These are phyloP conservation scores for Pseudogymnoascus sp. DNA, from an alignment of 2,329 filamentous ascomycete genomes.

Conservation along the genomic window DNA sequence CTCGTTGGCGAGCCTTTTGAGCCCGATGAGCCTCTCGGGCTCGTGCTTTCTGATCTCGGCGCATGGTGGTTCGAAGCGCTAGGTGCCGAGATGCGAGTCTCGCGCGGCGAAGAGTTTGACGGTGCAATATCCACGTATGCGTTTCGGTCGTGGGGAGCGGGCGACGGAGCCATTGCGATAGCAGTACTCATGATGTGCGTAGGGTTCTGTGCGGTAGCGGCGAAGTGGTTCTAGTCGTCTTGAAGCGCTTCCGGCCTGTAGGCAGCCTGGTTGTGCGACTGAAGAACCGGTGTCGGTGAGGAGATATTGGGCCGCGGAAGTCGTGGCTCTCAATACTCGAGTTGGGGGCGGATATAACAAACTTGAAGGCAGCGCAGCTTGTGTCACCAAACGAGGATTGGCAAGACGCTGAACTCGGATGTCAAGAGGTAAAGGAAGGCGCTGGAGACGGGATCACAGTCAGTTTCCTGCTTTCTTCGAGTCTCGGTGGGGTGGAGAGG, in stretches of 20 bases:
- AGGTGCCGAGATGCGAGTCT: constrained; percentile 27
- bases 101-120: constrained; percentile 21
- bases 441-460: neutral
- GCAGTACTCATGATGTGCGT: constrained; percentile 54
- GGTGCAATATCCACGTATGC: constrained; percentile 45
- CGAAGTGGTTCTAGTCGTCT: neutral
- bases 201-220: constrained; percentile 4
- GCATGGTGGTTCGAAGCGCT: constrained; percentile 37
- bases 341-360: neutral
- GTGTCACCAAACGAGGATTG: neutral
- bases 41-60: constrained; percentile 47
- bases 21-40: constrained; percentile 40
- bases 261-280: neutral
- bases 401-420: neutral
- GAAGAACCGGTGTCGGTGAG: neutral
- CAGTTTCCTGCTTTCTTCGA: neutral
- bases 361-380: neutral
- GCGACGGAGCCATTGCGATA: constrained; percentile 62
- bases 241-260: neutral
- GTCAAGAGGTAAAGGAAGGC: neutral
- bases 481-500: neutral
- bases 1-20: constrained; percentile 52
- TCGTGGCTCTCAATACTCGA: neutral
- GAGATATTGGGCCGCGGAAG: neutral
- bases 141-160: constrained; percentile 58